phyloP scores from a whole-genome alignment of 805 yeast species.

The Starmerella stigmatis region DNA sequence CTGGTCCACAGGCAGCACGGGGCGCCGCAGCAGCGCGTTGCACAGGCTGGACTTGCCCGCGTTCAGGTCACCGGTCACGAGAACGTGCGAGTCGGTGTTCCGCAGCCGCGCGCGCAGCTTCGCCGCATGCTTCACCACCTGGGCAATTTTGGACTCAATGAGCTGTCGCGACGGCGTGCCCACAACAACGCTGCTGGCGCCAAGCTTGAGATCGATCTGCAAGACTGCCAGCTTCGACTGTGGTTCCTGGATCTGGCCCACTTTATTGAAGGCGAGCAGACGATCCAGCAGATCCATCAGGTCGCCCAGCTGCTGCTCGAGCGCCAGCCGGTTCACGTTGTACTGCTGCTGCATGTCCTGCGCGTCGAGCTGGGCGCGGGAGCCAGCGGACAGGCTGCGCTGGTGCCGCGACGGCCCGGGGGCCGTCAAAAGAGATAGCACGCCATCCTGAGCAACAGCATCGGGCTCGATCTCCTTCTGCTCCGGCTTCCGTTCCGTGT shows the following conservation, averaged over 20 bases:
- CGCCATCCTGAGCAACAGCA: conserved; percentile 25
- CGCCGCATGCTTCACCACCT: conserved; percentile 54
- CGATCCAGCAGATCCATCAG: conserved; percentile 26
- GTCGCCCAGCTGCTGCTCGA: conserved; percentile 40
- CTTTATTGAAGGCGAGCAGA: conserved; percentile 22
- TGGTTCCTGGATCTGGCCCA: conserved; percentile 8
- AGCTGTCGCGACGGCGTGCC: conserved; percentile 59
- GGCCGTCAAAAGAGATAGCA: conserved; percentile 14
- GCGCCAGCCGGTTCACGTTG: conserved; percentile 56
- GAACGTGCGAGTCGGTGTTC: conserved; percentile 85
- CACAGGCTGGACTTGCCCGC: conserved; percentile 96
- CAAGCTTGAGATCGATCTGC: conserved; percentile 50
- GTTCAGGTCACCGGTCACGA: conserved; percentile 93
- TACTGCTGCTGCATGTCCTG: conserved; percentile 66
- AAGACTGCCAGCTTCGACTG: conserved; percentile 46
- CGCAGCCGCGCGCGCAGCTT: conserved; percentile 74
- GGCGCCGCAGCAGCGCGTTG: conserved; percentile 70
- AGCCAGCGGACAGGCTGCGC: conserved; percentile 26
- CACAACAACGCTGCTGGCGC: conserved; percentile 39
- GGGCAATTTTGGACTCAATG: conserved; percentile 55
- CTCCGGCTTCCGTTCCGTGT: background rate
- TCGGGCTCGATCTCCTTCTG: conserved; percentile 22
- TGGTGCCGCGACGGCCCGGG: conserved; percentile 14
- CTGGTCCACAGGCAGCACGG: conserved; percentile 85
- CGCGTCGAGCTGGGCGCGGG: conserved; percentile 36